Conservation (phyloP, 2,329 filamentous ascomycete species). For the Xylariaceae sp. region DNA sequence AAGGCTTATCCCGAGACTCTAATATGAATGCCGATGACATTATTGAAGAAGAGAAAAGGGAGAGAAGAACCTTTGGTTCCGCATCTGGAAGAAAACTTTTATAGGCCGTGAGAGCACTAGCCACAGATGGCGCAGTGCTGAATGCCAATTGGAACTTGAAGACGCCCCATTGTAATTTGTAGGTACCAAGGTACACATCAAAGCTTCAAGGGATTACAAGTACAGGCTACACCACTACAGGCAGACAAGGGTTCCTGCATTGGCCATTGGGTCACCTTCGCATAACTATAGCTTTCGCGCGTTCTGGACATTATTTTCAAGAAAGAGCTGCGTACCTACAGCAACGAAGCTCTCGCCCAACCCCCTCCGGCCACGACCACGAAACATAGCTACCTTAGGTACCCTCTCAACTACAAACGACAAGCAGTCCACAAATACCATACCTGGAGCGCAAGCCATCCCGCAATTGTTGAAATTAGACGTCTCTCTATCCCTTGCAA, state of each 20-base stretch:
- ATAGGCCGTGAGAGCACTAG: slow-evolving; percentile 5
- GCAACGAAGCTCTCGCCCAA: background rate
- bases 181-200: slow-evolving; percentile 2
- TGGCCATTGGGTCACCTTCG: too few species aligned
- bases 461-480: too few species aligned
- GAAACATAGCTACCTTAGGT: too few species aligned
- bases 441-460: too few species aligned
- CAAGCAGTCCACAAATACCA: too few species aligned
- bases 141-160: background rate
- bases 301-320: background rate
- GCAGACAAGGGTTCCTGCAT: too few species aligned
- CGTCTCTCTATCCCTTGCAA: background rate
- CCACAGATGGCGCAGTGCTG: slow-evolving; percentile 15
- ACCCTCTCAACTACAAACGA: too few species aligned
- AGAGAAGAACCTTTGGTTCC: slow-evolving; percentile 19
- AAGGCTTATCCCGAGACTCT: slow-evolving; percentile 96
- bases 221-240: too few species aligned
- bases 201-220: background rate
- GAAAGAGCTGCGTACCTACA: background rate
- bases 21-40: slow-evolving; percentile 90
- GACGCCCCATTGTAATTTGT: background rate
- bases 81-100: slow-evolving; percentile 7
- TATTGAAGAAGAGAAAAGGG: slow-evolving; percentile 51
- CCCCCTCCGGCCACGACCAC: too few species aligned
- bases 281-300: background rate